Evolutionary conservation across 176 grass and related monocot genomes (phyloP).

Genomic region (barley (Hordeum vulgare)): DNA sequence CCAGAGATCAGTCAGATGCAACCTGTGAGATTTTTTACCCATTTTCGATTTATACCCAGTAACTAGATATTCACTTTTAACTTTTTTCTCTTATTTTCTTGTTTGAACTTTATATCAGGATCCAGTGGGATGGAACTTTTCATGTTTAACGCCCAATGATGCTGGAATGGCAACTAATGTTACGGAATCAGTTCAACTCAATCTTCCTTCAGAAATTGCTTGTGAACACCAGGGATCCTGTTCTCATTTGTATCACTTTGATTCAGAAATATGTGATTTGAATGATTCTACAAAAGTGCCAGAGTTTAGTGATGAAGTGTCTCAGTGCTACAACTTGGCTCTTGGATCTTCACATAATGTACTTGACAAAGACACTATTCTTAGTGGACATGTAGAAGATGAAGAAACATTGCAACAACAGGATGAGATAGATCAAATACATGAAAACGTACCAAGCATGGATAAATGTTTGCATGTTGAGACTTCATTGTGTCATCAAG

Average conservation of each 20-base stretch:
- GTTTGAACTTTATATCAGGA: constrained; percentile 18
- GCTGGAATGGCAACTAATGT: constrained; percentile 14
- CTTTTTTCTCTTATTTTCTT: constrained; percentile 7
- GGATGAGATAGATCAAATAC: background rate
- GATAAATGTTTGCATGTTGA: constrained; percentile 6
- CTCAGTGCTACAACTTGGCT: constrained; percentile 19
- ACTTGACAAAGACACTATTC: constrained; percentile 4
- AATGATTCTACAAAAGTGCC: background rate
- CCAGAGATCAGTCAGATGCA: background rate
- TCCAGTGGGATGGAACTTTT: constrained; percentile 18
- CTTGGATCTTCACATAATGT: constrained; percentile 17
- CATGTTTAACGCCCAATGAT: constrained; percentile 15
- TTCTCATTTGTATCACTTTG: constrained; percentile 4
- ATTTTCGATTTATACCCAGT: background rate
- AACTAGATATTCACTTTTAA: background rate
- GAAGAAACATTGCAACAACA: background rate
- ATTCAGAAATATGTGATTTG: constrained; percentile 16
- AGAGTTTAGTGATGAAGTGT: constrained; percentile 10
- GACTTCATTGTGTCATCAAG: background rate
- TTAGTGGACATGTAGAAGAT: background rate
- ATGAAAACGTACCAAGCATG: constrained; percentile 7
- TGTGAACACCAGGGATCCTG: constrained; percentile 26
- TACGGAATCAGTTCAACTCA: constrained; percentile 34
- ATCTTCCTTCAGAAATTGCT: constrained; percentile 31
- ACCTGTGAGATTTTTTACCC: constrained; percentile 21